Base-by-base conservation (phyloP, 2,329 filamentous ascomycete species). In the Aspergillus sojae region DNA sequence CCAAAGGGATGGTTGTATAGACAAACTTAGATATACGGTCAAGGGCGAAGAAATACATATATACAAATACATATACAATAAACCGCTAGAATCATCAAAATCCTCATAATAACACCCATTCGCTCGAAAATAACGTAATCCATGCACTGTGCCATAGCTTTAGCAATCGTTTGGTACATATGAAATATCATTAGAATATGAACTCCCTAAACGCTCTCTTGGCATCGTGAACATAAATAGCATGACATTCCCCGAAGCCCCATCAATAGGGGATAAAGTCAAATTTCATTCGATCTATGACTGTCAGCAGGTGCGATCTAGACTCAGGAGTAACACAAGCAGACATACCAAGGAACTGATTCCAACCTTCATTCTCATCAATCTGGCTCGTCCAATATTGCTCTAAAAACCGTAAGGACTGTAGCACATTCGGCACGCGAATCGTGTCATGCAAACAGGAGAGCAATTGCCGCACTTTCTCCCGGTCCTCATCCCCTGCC, bases 381-480 rank as follows among this genome's bases (percentile, higher is more conserved):
- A 72, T 57, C 60, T 72, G 70, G 57, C 77, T 72, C 58, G 69
- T 68, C 76, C 75, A 77, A 57, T 78, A 79, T 52, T 75, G 71
- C 65, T 80, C 78, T 2, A 80, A 69, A 34, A 80, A 78, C n/a
- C 72, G 75, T 50, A 80, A 67, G 19, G 78, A 77, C 61, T 79
- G 75, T 45, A 79, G 62, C 58, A 80, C 77, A 67, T 80, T 80
- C 34, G 78, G 77, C 9, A 80, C 76, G 7, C 77, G 75, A 56
- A 80, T 77, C 11, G 75, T 79, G 54, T 79, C 72, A 58, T 80
- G 75, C 53, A 80, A 68, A 32, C 72, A 72, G 0, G 70, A 67
- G 6, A 80, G 65, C 26, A 80, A 57, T 26, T 68, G 66, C 39
- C 72, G 70, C 16, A 80, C 74, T 12, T 68, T 71, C 36, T 72